These are phyloP conservation scores for Scytalidium lignicola DNA, from an alignment of 2,329 filamentous ascomycete species.

Conservation along the genomic window DNA sequence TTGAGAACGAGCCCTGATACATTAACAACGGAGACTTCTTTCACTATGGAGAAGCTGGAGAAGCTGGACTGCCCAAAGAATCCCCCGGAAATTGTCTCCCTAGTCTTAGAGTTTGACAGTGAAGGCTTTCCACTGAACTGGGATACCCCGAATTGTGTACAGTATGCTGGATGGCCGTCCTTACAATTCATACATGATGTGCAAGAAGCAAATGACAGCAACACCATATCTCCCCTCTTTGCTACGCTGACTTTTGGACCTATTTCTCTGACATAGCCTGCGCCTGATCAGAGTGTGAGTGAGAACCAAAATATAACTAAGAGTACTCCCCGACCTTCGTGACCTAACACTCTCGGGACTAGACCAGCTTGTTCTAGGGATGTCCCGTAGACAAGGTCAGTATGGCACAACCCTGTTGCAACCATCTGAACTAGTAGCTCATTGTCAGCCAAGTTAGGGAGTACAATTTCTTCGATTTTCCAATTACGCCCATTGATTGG, in stretches of 20 bases:
- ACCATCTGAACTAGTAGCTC: conserved; percentile 6
- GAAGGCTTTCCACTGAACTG: not conserved
- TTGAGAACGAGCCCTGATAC: conserved; percentile 15
- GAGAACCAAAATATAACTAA: not conserved
- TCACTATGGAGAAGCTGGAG: conserved; percentile 18
- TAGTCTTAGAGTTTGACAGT: not conserved
- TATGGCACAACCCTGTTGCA: conserved; percentile 6
- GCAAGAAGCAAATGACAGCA: conserved; percentile 30
- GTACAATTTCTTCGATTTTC: too few species aligned
- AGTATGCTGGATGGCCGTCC: conserved; percentile 24
- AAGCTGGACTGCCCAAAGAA: conserved; percentile 29
- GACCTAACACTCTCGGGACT: conserved; percentile 5
- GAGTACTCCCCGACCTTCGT: conserved; percentile 8
- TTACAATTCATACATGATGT: conserved; percentile 24
- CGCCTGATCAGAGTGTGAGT: not conserved
- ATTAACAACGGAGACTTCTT: conserved; percentile 21
- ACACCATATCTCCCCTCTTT: conserved; percentile 18
- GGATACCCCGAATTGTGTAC: conserved; percentile 6
- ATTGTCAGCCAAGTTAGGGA: too few species aligned
- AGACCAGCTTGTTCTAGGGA: not conserved
- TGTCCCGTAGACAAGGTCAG: conserved; percentile 1
- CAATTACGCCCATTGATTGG: too few species aligned
- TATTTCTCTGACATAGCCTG: conserved; percentile 1
- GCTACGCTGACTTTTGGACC: not conserved
- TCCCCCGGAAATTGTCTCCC: conserved; percentile 13